phyloP scores from a whole-genome alignment of 345 rosid genomes.

The Angophora floribunda region DNA sequence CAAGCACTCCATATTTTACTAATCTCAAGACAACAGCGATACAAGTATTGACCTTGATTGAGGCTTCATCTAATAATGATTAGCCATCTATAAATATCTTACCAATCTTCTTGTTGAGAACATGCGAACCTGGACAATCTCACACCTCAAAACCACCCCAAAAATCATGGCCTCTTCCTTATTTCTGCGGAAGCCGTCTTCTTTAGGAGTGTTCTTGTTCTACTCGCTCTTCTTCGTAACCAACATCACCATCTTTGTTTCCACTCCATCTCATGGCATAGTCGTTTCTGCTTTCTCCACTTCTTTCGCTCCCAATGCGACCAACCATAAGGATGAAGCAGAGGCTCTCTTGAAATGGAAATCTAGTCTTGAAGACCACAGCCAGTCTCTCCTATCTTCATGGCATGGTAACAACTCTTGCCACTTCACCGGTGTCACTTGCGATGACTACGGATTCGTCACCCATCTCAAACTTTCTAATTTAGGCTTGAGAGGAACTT shows the following conservation, averaged over 20 bases:
- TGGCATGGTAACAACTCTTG: background rate
- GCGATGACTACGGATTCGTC: background rate
- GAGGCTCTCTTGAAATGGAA: background rate
- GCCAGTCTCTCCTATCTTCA: background rate
- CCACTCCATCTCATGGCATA: background rate
- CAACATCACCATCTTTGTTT: background rate
- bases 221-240: background rate
- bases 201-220: background rate
- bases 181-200: background rate
- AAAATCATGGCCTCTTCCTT: background rate
- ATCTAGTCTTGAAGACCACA: background rate
- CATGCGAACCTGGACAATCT: background rate
- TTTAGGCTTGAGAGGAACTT: background rate
- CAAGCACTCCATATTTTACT: too few species aligned
- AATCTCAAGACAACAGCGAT: too few species aligned
- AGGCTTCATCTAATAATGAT: background rate
- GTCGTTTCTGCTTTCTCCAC: background rate
- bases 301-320: background rate
- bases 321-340: background rate
- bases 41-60: too few species aligned
- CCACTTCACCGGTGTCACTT: background rate
- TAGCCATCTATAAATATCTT: background rate
- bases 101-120: background rate
- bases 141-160: background rate
- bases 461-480: background rate